Percentiles rank a stretch among this genome's conserved stretches.
phyloP scores from a whole-genome alignment of 805 yeast genomes.

The Lipomyces orientalis region DNA sequence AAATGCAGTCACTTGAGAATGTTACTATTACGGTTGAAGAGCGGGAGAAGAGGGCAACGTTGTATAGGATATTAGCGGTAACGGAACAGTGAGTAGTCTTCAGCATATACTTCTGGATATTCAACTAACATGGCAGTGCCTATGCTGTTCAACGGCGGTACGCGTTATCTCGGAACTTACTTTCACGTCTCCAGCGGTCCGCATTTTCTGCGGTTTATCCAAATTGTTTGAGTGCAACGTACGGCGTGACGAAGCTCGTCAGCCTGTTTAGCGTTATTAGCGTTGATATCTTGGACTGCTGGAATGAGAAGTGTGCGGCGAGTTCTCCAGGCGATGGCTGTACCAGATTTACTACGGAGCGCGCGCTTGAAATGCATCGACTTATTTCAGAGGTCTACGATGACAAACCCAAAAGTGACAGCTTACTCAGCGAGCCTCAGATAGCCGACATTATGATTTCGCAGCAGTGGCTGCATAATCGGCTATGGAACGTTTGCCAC shows the following conservation, averaged over 20 bases:
- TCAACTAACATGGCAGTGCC: not conserved
- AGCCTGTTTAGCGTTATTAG: constrained; percentile 12
- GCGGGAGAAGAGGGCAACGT: constrained; percentile 2
- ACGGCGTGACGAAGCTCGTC: constrained; percentile 6
- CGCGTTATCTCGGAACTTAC: not conserved
- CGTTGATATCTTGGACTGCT: constrained; percentile 15
- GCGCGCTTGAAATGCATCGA: constrained; percentile 8
- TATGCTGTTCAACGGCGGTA: not conserved
- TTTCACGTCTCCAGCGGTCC: not conserved
- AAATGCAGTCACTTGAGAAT: constrained; percentile 1
- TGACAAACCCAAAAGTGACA: not conserved
- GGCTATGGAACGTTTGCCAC: constrained; percentile 22
- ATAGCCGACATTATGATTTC: constrained; percentile 16
- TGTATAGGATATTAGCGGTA: constrained; percentile 19
- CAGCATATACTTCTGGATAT: not conserved
- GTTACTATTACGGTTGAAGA: constrained; percentile 7
- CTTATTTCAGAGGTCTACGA: not conserved
- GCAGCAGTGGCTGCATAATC: constrained; percentile 22
- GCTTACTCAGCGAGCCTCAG: constrained; percentile 13
- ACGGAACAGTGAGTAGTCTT: constrained; percentile 21
- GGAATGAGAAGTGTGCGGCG: constrained; percentile 18
- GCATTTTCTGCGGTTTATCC: not conserved
- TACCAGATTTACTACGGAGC: not conserved
- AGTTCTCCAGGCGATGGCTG: not conserved
- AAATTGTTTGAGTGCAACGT: not conserved